Conservation (phyloP, 257 asterid species). For the Capsicum pubescens region DNA sequence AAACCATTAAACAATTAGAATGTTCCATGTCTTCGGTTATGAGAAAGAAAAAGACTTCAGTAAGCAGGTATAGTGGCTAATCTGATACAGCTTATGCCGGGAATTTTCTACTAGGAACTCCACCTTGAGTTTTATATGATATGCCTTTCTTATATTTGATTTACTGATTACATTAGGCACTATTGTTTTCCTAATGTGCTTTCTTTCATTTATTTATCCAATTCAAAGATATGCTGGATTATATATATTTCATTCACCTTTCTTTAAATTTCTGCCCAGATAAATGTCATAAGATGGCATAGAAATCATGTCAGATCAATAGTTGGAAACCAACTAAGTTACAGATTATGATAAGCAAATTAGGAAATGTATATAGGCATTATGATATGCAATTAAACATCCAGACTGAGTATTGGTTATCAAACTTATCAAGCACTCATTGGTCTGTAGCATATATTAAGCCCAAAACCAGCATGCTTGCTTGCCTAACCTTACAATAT, state of each 20-base stretch:
- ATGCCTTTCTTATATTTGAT: neutral
- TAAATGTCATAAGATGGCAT: neutral
- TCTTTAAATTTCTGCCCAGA: neutral
- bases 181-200: neutral
- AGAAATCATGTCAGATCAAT: neutral
- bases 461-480: neutral
- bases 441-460: conserved; percentile 14
- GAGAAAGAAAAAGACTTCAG: conserved; percentile 10
- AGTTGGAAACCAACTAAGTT: neutral
- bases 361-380: neutral
- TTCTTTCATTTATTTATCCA: conserved; percentile 7
- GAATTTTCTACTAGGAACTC: conserved; percentile 14
- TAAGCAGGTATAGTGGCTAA: neutral
- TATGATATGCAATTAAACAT: neutral
- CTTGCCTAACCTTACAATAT: neutral
- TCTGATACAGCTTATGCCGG: neutral
- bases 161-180: neutral
- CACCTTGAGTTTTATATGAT: neutral
- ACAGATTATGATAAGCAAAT: neutral
- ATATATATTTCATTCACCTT: neutral
- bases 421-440: conserved; percentile 17
- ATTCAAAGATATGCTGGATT: neutral
- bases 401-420: neutral
- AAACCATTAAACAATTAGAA: neutral
- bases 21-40: neutral